Percentiles rank a stretch among this genome's conserved stretches.
Conservation (phyloP, 345 rosid genomes). For the Tarenaya hassleriana region DNA sequence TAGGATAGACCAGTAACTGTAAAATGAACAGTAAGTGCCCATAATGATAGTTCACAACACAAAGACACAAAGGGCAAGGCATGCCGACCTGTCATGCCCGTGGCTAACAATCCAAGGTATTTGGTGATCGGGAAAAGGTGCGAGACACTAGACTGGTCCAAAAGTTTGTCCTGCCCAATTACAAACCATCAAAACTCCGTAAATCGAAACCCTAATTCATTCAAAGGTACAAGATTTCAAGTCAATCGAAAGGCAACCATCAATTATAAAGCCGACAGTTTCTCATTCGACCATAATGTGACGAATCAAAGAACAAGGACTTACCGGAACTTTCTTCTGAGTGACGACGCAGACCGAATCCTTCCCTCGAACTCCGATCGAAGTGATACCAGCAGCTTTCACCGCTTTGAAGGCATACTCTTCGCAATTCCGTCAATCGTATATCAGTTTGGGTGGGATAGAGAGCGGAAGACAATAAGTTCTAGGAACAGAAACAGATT, state of each 20-base stretch:
- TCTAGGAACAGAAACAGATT: neutral
- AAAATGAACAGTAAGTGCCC: neutral
- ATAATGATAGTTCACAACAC: neutral
- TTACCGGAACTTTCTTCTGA: constrained; percentile 97
- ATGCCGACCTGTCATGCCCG: constrained; percentile 86
- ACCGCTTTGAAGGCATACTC: constrained; percentile 99
- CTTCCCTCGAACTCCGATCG: constrained; percentile 92
- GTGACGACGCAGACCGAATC: constrained; percentile 96
- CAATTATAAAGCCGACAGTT: no score
- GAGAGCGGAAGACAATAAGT: neutral
- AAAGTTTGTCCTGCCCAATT: constrained; percentile 80
- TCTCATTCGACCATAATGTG: neutral
- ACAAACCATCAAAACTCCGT: neutral
- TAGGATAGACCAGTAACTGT: neutral
- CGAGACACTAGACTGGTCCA: constrained; percentile 90
- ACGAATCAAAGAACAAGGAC: constrained; percentile 21
- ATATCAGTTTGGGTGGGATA: neutral
- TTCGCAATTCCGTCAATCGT: constrained; percentile 22
- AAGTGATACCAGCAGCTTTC: constrained; percentile 88
- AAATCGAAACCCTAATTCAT: constrained; percentile 3
- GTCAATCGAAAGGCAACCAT: constrained; percentile 3
- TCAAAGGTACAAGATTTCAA: neutral
- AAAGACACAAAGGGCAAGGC: neutral
- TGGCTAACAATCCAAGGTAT: constrained; percentile 84
- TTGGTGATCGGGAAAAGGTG: constrained; percentile 91